Percentiles rank a stretch among this genome's conserved stretches.
Evolutionary conservation across 352 stramenopile genomes (phyloP).

Genomic region (Globisporangium apiculatum): DNA sequence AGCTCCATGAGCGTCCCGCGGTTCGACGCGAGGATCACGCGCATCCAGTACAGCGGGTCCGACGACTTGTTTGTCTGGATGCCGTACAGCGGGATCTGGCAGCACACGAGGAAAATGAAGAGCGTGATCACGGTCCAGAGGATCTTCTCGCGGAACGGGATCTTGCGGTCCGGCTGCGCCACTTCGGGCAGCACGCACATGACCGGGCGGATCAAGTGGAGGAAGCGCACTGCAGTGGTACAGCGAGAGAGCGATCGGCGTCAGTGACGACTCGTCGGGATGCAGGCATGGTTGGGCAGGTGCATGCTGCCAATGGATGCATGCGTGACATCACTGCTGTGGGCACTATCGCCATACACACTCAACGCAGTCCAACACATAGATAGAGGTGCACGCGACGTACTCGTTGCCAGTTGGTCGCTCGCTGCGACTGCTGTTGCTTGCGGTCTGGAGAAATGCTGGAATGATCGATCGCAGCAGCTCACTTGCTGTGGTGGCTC

Average conservation of each 20-base stretch:
- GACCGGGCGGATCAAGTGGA: slow-evolving; percentile 97
- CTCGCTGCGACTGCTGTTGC: neutral
- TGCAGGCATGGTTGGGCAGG: too few relatives aligned
- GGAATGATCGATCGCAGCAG: slow-evolving; percentile 10
- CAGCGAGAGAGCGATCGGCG: neutral
- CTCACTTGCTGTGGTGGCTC: neutral
- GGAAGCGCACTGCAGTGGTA: slow-evolving; percentile 86
- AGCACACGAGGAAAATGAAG: slow-evolving; percentile 99
- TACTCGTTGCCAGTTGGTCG: slow-evolving; percentile 19
- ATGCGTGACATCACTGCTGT: too few relatives aligned
- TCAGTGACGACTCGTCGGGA: too few relatives aligned
- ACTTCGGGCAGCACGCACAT: slow-evolving; percentile 99
- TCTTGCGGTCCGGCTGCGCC: slow-evolving; percentile 94
- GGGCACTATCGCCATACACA: neutral
- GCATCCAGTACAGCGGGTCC: slow-evolving; percentile 99
- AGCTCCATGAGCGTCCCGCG: slow-evolving; percentile 98
- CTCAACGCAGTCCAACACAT: neutral
- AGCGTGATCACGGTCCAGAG: slow-evolving; percentile 99
- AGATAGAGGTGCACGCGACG: slow-evolving; percentile 1
- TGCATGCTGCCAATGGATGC: too few relatives aligned
- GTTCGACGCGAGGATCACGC: slow-evolving; percentile 99
- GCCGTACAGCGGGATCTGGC: slow-evolving; percentile 99
- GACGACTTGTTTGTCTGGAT: slow-evolving; percentile 98
- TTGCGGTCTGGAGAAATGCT: slow-evolving; percentile 10
- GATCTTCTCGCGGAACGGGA: slow-evolving; percentile 99